These are phyloP conservation scores for Aspergillus brunneoviolaceus DNA, from an alignment of 2,329 filamentous ascomycete genomes.

Conservation along the genomic window DNA sequence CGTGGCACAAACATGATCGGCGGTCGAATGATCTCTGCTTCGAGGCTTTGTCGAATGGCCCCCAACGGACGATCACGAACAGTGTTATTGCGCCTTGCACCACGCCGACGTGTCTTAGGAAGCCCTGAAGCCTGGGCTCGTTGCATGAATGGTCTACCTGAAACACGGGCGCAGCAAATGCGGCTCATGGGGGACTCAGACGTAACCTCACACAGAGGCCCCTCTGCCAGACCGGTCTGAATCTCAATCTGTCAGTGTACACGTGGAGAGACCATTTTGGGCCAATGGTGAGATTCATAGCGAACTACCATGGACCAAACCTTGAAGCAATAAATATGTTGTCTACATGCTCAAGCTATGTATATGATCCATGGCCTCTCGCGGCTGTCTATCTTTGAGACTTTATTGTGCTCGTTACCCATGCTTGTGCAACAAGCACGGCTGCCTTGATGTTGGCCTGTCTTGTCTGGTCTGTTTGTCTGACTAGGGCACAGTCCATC, in stretches of 20 bases:
- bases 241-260: background rate
- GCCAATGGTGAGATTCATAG: too few relatives aligned
- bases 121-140: background rate
- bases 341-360: too few relatives aligned
- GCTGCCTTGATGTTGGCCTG: too few relatives aligned
- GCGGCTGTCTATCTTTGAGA: too few relatives aligned
- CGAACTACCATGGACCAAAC: too few relatives aligned
- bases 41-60: background rate
- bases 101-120: background rate
- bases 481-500: too few relatives aligned
- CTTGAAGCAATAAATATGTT: too few relatives aligned
- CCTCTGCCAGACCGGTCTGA: background rate
- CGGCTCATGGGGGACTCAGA: background rate
- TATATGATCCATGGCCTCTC: too few relatives aligned
- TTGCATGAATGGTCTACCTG: background rate
- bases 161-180: background rate
- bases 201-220: background rate
- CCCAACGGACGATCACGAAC: background rate
- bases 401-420: too few relatives aligned
- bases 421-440: too few relatives aligned
- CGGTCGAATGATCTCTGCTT: background rate
- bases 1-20: background rate
- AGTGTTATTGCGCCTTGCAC: slow-evolving; percentile 1
- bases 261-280: too few relatives aligned
- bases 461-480: too few relatives aligned